Percentiles rank a stretch among this genome's conserved stretches.
Evolutionary conservation across 148 eudicot species (phyloP).

Genomic region (Chenopodium quinoa): DNA sequence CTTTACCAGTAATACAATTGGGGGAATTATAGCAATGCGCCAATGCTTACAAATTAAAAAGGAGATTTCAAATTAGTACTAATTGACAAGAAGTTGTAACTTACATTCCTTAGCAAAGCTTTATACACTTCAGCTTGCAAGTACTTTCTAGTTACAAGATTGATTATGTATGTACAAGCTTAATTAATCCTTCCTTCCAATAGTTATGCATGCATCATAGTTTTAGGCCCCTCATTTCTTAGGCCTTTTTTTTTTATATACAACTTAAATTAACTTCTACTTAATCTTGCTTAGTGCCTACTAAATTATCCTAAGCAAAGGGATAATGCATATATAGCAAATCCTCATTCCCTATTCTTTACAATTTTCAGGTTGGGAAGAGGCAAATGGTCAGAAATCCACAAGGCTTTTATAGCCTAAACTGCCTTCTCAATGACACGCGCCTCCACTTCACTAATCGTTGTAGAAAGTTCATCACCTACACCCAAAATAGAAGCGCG

Average conservation of each 20-base stretch:
- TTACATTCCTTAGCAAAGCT: constrained; percentile 6
- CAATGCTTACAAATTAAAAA: background rate
- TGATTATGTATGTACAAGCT: constrained; percentile 15
- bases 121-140: constrained; percentile 6
- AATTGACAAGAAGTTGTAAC: constrained; percentile 5
- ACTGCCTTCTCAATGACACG: constrained; percentile 38
- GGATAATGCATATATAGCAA: background rate
- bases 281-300: constrained; percentile 13
- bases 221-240: background rate
- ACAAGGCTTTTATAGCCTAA: constrained; percentile 25
- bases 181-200: background rate
- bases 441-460: constrained; percentile 69
- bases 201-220: background rate
- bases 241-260: background rate
- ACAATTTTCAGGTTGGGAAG: constrained; percentile 15
- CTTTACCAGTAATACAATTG: background rate
- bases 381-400: constrained; percentile 4
- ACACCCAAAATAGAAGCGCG: background rate
- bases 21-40: background rate
- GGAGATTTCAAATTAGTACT: background rate
- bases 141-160: constrained; percentile 6
- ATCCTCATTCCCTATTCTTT: constrained; percentile 17
- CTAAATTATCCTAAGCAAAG: constrained; percentile 14
- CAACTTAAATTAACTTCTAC: background rate
- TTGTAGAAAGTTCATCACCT: constrained; percentile 77